phyloP scores from a whole-genome alignment of 768 basidiomycete species.

The Auriscalpium vulgare region DNA sequence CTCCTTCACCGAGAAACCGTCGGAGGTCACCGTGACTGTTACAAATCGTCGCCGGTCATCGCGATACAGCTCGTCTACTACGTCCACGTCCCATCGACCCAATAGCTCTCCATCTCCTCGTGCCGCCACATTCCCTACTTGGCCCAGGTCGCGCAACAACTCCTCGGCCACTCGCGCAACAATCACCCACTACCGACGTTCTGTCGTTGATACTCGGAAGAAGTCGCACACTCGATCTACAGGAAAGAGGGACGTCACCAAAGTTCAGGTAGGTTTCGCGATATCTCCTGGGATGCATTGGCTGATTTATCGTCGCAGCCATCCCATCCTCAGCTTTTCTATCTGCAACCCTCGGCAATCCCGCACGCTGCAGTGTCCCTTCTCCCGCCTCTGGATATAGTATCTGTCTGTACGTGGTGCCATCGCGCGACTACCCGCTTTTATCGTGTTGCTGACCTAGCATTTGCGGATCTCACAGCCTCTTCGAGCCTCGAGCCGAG shows the following conservation, averaged over 20 bases:
- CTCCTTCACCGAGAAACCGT: background rate
- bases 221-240: background rate
- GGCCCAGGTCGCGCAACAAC: constrained; percentile 10
- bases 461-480: background rate
- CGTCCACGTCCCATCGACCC: background rate
- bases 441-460: constrained; percentile 2
- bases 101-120: background rate
- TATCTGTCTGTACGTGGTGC: constrained; percentile 3
- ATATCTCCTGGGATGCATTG: background rate
- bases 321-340: background rate
- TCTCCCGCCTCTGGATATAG: constrained; percentile 14
- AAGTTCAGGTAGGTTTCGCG: background rate
- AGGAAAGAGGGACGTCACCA: background rate
- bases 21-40: constrained; percentile 9
- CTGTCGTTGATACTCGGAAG: constrained; percentile 9
- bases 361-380: constrained; percentile 9
- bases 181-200: constrained; percentile 17
- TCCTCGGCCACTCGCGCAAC: constrained; percentile 15
- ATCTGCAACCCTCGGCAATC: constrained; percentile 2
- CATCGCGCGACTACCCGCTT: constrained; percentile 4
- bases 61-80: constrained; percentile 7
- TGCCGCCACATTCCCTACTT: constrained; percentile 1
- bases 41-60: constrained; percentile 3
- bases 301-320: background rate
- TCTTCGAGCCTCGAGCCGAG: constrained; percentile 1